Percentiles rank a stretch among this genome's conserved stretches.
phyloP scores from a whole-genome alignment of 2,329 filamentous ascomycete genomes.

The Phialophora verrucosa region DNA sequence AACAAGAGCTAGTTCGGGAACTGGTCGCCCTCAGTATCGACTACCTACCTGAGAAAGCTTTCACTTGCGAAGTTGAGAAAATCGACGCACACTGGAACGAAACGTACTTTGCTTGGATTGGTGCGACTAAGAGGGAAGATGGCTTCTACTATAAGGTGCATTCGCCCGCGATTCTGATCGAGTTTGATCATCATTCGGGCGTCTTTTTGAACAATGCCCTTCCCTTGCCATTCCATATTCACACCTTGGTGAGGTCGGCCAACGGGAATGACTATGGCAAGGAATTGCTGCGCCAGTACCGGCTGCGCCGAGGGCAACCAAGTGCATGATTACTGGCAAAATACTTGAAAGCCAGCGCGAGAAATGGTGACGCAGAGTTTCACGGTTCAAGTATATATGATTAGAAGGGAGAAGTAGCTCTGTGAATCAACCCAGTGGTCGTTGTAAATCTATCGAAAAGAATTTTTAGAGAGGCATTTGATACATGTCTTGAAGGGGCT shows the following conservation, averaged over 20 bases:
- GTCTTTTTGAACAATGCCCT: slow-evolving; percentile 75
- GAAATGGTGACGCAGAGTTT: too few species aligned
- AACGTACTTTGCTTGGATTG: slow-evolving; percentile 73
- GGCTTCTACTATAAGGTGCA: slow-evolving; percentile 57
- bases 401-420: too few species aligned
- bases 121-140: slow-evolving; percentile 9
- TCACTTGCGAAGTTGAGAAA: too few species aligned
- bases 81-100: slow-evolving; percentile 64
- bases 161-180: slow-evolving; percentile 72
- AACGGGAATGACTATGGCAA: slow-evolving; percentile 77
- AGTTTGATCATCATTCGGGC: slow-evolving; percentile 80
- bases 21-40: slow-evolving; percentile 69
- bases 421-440: too few species aligned
- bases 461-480: too few species aligned
- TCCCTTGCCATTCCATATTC: slow-evolving; percentile 77
- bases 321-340: too few species aligned
- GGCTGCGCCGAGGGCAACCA: too few species aligned
- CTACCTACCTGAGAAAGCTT: too few species aligned
- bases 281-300: slow-evolving; percentile 46
- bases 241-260: slow-evolving; percentile 72
- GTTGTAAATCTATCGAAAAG: too few species aligned
- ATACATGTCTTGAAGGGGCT: too few species aligned
- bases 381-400: too few species aligned
- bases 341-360: too few species aligned
- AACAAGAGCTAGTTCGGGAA: slow-evolving; percentile 60